Percentiles rank a stretch among this genome's conserved stretches.
phyloP scores from a whole-genome alignment of 306 rosid species.

The Alnus rubra region DNA sequence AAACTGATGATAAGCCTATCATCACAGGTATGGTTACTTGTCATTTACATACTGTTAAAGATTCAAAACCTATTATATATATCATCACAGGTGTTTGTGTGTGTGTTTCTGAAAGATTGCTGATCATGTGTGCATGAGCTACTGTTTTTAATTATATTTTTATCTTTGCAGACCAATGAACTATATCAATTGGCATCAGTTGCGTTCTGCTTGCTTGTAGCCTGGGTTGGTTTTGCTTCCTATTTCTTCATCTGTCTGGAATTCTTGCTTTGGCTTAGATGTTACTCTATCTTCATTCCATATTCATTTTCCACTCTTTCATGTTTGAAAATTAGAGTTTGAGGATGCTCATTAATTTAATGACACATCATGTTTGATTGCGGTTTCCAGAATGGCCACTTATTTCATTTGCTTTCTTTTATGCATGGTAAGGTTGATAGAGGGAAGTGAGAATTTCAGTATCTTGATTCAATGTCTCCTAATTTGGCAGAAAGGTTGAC shows the following conservation, averaged over 20 bases:
- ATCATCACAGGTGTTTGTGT: neutral
- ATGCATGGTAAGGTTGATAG: neutral
- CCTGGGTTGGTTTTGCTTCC: slow-evolving; percentile 72
- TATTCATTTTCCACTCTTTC: neutral
- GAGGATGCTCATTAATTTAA: neutral
- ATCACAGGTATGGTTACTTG: slow-evolving; percentile 61
- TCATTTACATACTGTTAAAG: neutral
- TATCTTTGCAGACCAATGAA: slow-evolving; percentile 78
- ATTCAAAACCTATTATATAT: neutral
- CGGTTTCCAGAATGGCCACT: neutral
- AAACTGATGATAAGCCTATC: slow-evolving; percentile 96
- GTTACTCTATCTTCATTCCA: neutral
- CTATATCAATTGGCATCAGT: slow-evolving; percentile 95
- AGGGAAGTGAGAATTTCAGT: neutral
- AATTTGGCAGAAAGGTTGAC: slow-evolving; percentile 5
- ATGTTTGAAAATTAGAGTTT: neutral
- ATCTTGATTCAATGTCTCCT: neutral
- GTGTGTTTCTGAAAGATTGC: neutral
- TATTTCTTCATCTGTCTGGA: slow-evolving; percentile 21
- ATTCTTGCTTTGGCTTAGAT: neutral
- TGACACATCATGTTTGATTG: neutral
- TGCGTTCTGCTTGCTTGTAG: slow-evolving; percentile 95
- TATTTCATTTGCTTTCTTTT: neutral
- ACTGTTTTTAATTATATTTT: slow-evolving; percentile 18
- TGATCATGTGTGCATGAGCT: neutral